Evolutionary conservation across 192 early-diverging fungal genomes (phyloP).

Genomic region (Coemansia sp.): DNA sequence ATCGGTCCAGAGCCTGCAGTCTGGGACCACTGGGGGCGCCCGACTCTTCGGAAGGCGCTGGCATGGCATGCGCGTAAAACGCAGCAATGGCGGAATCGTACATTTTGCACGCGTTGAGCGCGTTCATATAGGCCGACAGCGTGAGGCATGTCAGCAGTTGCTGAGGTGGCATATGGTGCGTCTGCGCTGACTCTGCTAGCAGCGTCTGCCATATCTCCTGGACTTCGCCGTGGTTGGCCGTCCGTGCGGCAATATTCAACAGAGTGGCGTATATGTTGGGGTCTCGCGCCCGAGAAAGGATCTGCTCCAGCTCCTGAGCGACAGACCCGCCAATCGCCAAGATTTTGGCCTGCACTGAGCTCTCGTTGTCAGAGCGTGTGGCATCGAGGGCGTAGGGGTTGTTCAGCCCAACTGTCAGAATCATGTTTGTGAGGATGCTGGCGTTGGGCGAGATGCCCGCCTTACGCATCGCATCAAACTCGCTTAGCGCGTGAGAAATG

Average conservation of each 20-base stretch:
- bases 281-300: constrained; percentile 28
- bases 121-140: constrained; percentile 45
- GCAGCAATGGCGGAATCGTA: constrained; percentile 35
- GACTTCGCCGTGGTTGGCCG: constrained; percentile 20
- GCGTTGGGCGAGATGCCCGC: constrained; percentile 23
- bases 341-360: constrained; percentile 1
- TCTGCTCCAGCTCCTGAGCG: constrained; percentile 28
- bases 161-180: neutral
- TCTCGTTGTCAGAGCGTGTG: neutral
- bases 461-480: constrained; percentile 37
- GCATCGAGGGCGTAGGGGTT: constrained; percentile 13
- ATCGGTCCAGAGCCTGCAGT: constrained; percentile 14
- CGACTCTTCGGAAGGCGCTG: neutral
- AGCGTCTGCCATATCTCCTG: constrained; percentile 41
- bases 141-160: constrained; percentile 40
- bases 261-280: constrained; percentile 42
- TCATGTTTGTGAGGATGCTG: constrained; percentile 38
- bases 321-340: constrained; percentile 11
- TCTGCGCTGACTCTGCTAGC: constrained; percentile 15
- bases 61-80: constrained; percentile 27
- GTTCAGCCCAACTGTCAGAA: constrained; percentile 41
- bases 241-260: constrained; percentile 22
- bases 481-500: constrained; percentile 26
- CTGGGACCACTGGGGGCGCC: neutral
- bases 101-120: constrained; percentile 31